Conservation (phyloP, 768 basidiomycete genomes). For the Tricholoma sp. region DNA sequence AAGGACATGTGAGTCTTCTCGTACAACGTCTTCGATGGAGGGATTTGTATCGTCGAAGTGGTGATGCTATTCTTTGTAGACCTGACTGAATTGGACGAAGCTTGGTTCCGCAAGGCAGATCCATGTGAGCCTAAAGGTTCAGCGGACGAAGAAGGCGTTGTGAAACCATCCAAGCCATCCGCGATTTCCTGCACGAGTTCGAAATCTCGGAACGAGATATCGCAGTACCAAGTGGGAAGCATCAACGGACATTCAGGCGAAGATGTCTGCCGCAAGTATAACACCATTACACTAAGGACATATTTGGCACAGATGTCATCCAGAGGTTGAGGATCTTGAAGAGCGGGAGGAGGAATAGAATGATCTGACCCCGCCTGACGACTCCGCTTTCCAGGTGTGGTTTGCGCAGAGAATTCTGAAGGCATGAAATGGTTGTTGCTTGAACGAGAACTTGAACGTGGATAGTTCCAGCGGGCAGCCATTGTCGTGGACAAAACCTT, state of each 20-base stretch:
- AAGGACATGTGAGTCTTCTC: constrained; percentile 62
- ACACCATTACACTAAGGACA: constrained; percentile 74
- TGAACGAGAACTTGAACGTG: constrained; percentile 37
- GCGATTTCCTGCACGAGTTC: constrained; percentile 45
- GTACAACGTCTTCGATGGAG: constrained; percentile 37
- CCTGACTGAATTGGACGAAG: constrained; percentile 36
- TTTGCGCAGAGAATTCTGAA: constrained; percentile 34
- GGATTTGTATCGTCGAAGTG: constrained; percentile 34
- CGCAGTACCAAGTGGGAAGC: constrained; percentile 55
- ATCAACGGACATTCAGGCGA: constrained; percentile 48
- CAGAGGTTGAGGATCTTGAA: constrained; percentile 64
- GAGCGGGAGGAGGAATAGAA: constrained; percentile 35
- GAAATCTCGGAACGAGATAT: constrained; percentile 68
- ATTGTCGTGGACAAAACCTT: constrained; percentile 77
- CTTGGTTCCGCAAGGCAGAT: constrained; percentile 30
- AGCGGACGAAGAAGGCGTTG: constrained; percentile 8
- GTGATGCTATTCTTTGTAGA: constrained; percentile 32
- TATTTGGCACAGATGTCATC: constrained; percentile 82
- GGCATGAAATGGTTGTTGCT: constrained; percentile 31
- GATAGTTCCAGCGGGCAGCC: constrained; percentile 68
- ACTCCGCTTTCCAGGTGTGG: constrained; percentile 22
- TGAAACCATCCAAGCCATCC: constrained; percentile 13
- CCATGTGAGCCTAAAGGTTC: constrained; percentile 7
- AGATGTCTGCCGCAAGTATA: constrained; percentile 74
- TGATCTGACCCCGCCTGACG: constrained; percentile 41